Evolutionary conservation across 805 yeast genomes (phyloP).

Genomic region (Nakazawaea sp.): DNA sequence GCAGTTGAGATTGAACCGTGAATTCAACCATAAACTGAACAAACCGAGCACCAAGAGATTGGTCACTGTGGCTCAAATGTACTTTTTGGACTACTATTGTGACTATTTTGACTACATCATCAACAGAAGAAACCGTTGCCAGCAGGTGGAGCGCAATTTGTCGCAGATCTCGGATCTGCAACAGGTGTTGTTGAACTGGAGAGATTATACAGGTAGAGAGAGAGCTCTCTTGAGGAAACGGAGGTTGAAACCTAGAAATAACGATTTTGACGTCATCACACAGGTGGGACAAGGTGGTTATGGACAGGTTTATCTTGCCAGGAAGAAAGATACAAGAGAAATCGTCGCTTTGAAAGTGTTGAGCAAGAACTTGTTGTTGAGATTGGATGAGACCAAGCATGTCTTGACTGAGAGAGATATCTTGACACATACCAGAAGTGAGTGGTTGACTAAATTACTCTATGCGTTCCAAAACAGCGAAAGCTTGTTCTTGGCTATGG

Average conservation of each 20-base stretch:
- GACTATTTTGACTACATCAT: constrained; percentile 92
- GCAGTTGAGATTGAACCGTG: constrained; percentile 24
- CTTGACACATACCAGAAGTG: constrained; percentile 89
- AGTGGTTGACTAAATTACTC: constrained; percentile 89
- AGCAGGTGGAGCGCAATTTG: constrained; percentile 56
- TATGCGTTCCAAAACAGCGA: constrained; percentile 94
- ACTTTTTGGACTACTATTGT: constrained; percentile 90
- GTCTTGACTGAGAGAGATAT: constrained; percentile 95
- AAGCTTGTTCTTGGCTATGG: constrained; percentile 94
- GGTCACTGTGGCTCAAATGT: constrained; percentile 89
- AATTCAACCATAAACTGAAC: constrained; percentile 52
- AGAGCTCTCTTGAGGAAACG: constrained; percentile 79
- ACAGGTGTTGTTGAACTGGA: constrained; percentile 44
- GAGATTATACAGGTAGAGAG: constrained; percentile 76
- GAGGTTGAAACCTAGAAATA: constrained; percentile 86
- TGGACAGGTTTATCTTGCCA: constrained; percentile 96
- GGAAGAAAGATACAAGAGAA: constrained; percentile 90
- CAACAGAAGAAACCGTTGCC: constrained; percentile 75
- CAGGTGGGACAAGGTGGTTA: constrained; percentile 99
- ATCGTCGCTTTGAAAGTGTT: constrained; percentile 91
- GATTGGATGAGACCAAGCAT: constrained; percentile 90
- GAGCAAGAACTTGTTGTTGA: constrained; percentile 78
- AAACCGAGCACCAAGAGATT: constrained; percentile 75
- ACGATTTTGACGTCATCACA: constrained; percentile 93
- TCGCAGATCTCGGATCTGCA: constrained; percentile 28